Evolutionary conservation across 1,284 basidiomycete species (phyloP).

Genomic region (Pascua sp.): DNA sequence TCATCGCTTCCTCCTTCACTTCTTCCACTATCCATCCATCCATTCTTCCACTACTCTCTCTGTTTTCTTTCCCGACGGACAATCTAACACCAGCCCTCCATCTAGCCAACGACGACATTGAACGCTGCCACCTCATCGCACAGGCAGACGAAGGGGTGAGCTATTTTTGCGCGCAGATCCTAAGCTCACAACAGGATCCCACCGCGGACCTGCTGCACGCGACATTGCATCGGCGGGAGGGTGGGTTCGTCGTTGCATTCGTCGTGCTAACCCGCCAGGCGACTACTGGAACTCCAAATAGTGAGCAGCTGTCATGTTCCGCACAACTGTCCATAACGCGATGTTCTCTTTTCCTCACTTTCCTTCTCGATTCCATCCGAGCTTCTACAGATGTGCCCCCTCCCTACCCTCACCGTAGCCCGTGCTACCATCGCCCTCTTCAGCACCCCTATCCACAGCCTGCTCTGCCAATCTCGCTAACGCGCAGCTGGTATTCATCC

Average conservation of each 20-base stretch:
- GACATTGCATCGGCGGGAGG: constrained; percentile 45
- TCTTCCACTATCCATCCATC: background rate
- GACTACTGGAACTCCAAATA: constrained; percentile 51
- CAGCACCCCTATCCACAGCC: background rate
- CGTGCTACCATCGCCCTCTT: too few relatives aligned
- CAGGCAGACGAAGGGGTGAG: constrained; percentile 41
- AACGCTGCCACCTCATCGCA: constrained; percentile 41
- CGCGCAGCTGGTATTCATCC: constrained; percentile 30
- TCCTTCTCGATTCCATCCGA: too few relatives aligned
- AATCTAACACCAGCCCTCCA: constrained; percentile 34
- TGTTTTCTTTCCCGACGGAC: too few relatives aligned
- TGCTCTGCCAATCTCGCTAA: background rate
- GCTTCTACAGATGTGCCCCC: too few relatives aligned
- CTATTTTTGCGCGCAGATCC: too few relatives aligned
- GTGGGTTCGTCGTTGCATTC: constrained; percentile 15
- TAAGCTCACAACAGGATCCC: constrained; percentile 24
- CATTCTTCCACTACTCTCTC: background rate
- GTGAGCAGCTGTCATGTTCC: constrained; percentile 17
- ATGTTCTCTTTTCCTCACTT: too few relatives aligned
- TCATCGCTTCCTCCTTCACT: background rate
- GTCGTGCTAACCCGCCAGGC: constrained; percentile 17
- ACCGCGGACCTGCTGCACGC: constrained; percentile 46
- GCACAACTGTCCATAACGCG: too few relatives aligned
- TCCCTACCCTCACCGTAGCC: too few relatives aligned
- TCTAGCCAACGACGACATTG: constrained; percentile 48